phyloP scores from a whole-genome alignment of 2,329 filamentous ascomycete species.

The Botryosphaeria dothidea region DNA sequence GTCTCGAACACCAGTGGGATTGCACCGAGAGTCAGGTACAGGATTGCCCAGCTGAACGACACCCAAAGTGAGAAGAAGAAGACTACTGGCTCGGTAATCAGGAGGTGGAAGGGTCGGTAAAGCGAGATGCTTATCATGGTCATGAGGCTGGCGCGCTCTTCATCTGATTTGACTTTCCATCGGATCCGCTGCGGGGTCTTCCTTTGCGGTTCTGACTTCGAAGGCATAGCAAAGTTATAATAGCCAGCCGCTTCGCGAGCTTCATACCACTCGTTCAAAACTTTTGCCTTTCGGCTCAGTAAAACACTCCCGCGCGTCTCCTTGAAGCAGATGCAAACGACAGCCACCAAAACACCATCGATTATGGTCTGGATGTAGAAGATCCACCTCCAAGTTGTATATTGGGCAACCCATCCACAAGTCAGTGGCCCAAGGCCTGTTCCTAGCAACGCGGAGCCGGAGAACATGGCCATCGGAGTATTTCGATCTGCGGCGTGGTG shows the following conservation, averaged over 20 bases:
- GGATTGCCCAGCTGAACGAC: constrained; percentile 82
- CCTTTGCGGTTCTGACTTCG: constrained; percentile 24
- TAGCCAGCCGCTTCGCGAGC: constrained; percentile 66
- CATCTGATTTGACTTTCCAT: constrained; percentile 79
- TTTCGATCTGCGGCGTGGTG: constrained; percentile 79
- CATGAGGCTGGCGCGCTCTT: constrained; percentile 67
- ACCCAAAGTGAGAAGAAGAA: constrained; percentile 91
- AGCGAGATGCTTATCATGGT: constrained; percentile 74
- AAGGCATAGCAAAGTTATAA: constrained; percentile 53
- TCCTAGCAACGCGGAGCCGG: constrained; percentile 74
- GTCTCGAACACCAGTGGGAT: constrained; percentile 75
- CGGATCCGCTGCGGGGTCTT: constrained; percentile 60
- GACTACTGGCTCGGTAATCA: constrained; percentile 75
- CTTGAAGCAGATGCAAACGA: constrained; percentile 70
- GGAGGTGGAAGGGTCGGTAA: constrained; percentile 74
- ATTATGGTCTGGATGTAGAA: constrained; percentile 83
- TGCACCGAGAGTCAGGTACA: constrained; percentile 82
- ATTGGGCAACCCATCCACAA: constrained; percentile 67
- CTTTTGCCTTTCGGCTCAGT: constrained; percentile 70
- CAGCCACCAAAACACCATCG: constrained; percentile 62
- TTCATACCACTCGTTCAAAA: constrained; percentile 78
- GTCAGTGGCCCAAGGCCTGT: constrained; percentile 78
- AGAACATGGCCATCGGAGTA: constrained; percentile 86
- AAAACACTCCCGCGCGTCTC: constrained; percentile 83
- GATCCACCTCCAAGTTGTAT: constrained; percentile 77